phyloP scores from a whole-genome alignment of 768 basidiomycete species.

The Leccinum boreale region DNA sequence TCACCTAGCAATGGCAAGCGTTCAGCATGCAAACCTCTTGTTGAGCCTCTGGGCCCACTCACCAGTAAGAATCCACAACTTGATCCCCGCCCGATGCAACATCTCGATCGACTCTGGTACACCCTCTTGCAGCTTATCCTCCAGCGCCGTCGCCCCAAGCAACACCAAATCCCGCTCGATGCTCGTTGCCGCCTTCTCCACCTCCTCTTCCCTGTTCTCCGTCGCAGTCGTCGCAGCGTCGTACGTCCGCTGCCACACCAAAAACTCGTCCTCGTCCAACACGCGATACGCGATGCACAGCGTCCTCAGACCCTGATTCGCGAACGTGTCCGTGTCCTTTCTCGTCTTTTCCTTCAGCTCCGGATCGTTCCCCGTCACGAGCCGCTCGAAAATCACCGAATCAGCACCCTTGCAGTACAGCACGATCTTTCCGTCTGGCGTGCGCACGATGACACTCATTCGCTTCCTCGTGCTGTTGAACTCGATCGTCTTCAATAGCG shows the following conservation, averaged over 20 bases:
- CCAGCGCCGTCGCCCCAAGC: conserved; percentile 91
- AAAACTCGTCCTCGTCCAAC: conserved; percentile 80
- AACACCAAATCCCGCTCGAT: conserved; percentile 84
- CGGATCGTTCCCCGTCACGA: conserved; percentile 73
- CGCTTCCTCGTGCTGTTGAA: conserved; percentile 94
- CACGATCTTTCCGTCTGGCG: conserved; percentile 76
- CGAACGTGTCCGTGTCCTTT: conserved; percentile 90
- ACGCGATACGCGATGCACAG: conserved; percentile 84
- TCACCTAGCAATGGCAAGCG: conserved; percentile 53
- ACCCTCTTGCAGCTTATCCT: conserved; percentile 96
- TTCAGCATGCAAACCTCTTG: neutral
- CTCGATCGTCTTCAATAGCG: conserved; percentile 77
- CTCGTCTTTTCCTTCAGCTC: conserved; percentile 72
- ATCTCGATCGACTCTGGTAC: conserved; percentile 95
- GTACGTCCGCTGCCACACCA: conserved; percentile 73
- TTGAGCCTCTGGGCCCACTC: neutral
- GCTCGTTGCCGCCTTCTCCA: conserved; percentile 81
- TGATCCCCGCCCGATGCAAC: conserved; percentile 91
- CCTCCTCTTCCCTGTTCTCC: conserved; percentile 83
- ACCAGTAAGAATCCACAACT: conserved; percentile 97
- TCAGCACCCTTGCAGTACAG: conserved; percentile 98
- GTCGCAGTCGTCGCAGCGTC: conserved; percentile 78
- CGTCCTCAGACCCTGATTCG: conserved; percentile 89
- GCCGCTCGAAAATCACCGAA: conserved; percentile 86
- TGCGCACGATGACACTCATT: conserved; percentile 90